Base-by-base conservation (phyloP, 2,329 filamentous ascomycete genomes). In the Plectosphaerella sp. region DNA sequence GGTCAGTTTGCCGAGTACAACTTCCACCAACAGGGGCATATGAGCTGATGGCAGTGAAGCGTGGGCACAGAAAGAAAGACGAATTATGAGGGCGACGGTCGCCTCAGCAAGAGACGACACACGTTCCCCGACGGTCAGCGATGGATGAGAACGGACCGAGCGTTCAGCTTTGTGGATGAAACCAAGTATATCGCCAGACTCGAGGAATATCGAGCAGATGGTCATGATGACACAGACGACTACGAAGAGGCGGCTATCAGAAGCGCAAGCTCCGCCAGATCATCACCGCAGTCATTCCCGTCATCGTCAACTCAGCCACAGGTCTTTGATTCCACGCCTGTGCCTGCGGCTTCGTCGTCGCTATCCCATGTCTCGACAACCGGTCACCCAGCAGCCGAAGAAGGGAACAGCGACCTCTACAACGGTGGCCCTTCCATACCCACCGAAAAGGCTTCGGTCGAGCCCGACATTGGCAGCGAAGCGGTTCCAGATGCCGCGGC, bases 141-240 rank as follows among this genome's bases (percentile, higher is more conserved):
- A 12, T 65, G 63, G 63, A 61, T 65, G 25, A 57, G 57, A 45
- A 61, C 59, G 22, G 63, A 54, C 39, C 52, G 60, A 47, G 47
- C 57, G 20, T 37, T 65, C 20, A 65, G 61, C 25, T 65, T 65
- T 18, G 55, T 65, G 8, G 61, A 65, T 37, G 63, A 65, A 45
- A 65, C 63, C 3, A 54, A 61, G 36, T 61, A 64, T 14, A 56
- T 65, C 12, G 59, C 63, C 48, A 62, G 62, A 35, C 59, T 62
- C 8, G 60, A 63, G 33, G 61, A 65, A 25, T 41, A 41, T n/a
- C 35, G 7, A 12, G 55, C 57, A 8, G 52, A 12, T n/a, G 11
- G 11, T 12, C 11, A 37, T 37, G n/a, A 12, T n/a, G n/a, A 37
- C 11, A 37, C n/a, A 12, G 35, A 37, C n/a, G 35, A 3, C 35